Conservation (phyloP, 306 rosid genomes). For the Vigna radiata region DNA sequence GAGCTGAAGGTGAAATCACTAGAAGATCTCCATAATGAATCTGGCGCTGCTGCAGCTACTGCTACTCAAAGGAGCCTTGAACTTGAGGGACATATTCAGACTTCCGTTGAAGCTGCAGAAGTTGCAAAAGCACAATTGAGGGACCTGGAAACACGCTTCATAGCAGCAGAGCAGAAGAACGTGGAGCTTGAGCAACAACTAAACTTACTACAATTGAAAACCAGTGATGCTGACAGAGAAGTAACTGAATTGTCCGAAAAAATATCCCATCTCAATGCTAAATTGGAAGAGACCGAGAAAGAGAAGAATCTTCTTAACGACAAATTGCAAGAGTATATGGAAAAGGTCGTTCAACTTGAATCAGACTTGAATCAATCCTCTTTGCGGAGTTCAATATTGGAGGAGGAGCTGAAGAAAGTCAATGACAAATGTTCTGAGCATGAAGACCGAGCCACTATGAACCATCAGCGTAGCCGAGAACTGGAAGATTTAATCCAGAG, state of each 20-base stretch:
- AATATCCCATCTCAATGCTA: slow-evolving; percentile 60
- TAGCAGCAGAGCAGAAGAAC: slow-evolving; percentile 69
- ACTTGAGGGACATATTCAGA: slow-evolving; percentile 68
- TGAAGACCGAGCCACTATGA: slow-evolving; percentile 73
- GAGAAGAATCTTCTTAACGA: slow-evolving; percentile 62
- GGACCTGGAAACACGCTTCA: slow-evolving; percentile 69
- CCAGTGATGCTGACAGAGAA: slow-evolving; percentile 68
- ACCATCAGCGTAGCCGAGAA: slow-evolving; percentile 75
- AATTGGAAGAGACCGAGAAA: slow-evolving; percentile 60
- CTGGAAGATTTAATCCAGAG: slow-evolving; percentile 87
- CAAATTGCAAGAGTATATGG: slow-evolving; percentile 64
- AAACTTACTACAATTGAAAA: slow-evolving; percentile 63
- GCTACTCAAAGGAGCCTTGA: slow-evolving; percentile 73
- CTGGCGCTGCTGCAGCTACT: slow-evolving; percentile 68
- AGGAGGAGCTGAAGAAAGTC: slow-evolving; percentile 73
- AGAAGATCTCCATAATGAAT: slow-evolving; percentile 72
- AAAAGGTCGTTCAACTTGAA: slow-evolving; percentile 70
- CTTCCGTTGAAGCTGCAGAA: slow-evolving; percentile 68
- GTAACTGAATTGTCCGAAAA: slow-evolving; percentile 67
- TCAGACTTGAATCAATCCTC: slow-evolving; percentile 65
- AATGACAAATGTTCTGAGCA: slow-evolving; percentile 69
- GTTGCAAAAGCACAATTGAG: slow-evolving; percentile 72
- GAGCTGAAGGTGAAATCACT: slow-evolving; percentile 78
- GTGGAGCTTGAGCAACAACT: slow-evolving; percentile 84
- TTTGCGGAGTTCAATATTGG: slow-evolving; percentile 58